Conservation (phyloP, 768 basidiomycete species). For the Mycena albidolilacea region DNA sequence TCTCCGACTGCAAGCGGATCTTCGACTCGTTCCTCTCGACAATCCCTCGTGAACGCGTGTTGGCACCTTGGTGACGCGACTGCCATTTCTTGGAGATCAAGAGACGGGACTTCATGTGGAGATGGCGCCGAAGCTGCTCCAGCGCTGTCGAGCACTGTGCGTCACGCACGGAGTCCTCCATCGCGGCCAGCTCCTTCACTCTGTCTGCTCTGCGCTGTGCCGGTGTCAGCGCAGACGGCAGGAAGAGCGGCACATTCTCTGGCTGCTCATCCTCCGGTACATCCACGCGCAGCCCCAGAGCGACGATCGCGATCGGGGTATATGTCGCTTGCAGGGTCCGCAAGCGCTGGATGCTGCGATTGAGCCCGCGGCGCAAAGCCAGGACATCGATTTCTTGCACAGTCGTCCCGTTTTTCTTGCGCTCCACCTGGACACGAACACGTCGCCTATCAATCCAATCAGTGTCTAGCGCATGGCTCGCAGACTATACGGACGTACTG, state of each 20-base stretch:
- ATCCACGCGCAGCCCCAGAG: not conserved
- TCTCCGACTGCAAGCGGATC: constrained; percentile 9
- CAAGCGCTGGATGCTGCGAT: constrained; percentile 4
- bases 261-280: not conserved
- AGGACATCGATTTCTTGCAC: not conserved
- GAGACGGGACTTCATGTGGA: constrained; percentile 32
- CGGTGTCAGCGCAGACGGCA: constrained; percentile 35
- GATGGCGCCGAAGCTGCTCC: constrained; percentile 35
- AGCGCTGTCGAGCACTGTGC: constrained; percentile 42
- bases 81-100: not conserved
- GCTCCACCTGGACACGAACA: constrained; percentile 5
- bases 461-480: not conserved
- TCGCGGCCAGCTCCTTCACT: constrained; percentile 21
- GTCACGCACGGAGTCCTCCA: constrained; percentile 41
- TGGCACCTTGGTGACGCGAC: constrained; percentile 5
- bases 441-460: not conserved
- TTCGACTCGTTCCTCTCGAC: not conserved
- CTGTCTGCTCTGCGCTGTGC: constrained; percentile 19
- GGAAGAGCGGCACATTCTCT: constrained; percentile 36
- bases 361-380: not conserved
- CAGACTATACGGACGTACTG: constrained; percentile 12
- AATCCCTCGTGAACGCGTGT: not conserved
- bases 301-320: constrained; percentile 8
- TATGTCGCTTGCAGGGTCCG: constrained; percentile 21
- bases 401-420: too few relatives aligned